Percentiles rank a stretch among this genome's conserved stretches.
These are phyloP conservation scores for Cochliopodium minus DNA, from an alignment of 208 protist species.

Conservation along the genomic window DNA sequence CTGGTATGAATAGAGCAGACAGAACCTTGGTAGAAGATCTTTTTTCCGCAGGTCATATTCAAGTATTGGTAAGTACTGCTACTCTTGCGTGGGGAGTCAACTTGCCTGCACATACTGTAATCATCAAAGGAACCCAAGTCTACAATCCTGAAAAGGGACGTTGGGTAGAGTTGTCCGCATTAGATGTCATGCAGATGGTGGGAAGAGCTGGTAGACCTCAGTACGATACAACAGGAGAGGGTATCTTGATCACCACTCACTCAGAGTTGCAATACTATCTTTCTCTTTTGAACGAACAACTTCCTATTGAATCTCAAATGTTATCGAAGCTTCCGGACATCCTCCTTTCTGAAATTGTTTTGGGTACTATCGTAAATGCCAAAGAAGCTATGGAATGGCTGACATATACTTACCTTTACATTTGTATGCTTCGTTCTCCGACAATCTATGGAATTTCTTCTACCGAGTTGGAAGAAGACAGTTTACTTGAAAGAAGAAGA, in stretches of 20 bases:
- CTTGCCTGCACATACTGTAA: conserved; percentile 95
- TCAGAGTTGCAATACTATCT: conserved; percentile 93
- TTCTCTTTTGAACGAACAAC: conserved; percentile 88
- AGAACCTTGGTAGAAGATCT: conserved; percentile 84
- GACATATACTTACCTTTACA: conserved; percentile 88
- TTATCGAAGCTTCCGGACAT: conserved; percentile 78
- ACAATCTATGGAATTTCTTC: conserved; percentile 76
- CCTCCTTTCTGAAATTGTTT: conserved; percentile 94
- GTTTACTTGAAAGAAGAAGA: conserved; percentile 55
- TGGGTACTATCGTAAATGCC: conserved; percentile 74
- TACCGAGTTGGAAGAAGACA: conserved; percentile 69
- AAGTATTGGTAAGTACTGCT: conserved; percentile 93
- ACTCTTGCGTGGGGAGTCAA: conserved; percentile 99
- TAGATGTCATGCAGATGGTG: conserved; percentile 99
- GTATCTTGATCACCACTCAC: conserved; percentile 75
- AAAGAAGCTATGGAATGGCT: conserved; percentile 90
- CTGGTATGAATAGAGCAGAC: conserved; percentile 83
- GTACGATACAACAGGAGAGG: conserved; percentile 78
- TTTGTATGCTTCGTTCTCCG: conserved; percentile 87
- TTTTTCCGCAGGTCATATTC: conserved; percentile 82
- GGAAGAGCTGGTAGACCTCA: conserved; percentile 89
- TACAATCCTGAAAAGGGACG: conserved; percentile 85
- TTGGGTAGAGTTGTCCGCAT: conserved; percentile 74
- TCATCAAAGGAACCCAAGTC: conserved; percentile 99
- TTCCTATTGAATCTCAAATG: conserved; percentile 96